Conservation (phyloP, 768 basidiomycete genomes). For the Hebeloma cylindrosporum region DNA sequence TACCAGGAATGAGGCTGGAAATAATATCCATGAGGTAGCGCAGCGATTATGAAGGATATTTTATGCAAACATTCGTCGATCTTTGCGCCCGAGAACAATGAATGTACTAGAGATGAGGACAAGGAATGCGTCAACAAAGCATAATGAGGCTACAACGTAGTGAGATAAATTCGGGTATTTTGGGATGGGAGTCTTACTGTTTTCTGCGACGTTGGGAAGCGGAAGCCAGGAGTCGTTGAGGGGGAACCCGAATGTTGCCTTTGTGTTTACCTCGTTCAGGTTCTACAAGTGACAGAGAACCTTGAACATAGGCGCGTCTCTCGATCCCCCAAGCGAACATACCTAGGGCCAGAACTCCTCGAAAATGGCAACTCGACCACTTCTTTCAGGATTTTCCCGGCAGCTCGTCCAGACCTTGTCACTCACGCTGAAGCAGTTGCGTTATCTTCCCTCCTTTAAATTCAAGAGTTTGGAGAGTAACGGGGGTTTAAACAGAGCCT, state of each 20-base stretch:
- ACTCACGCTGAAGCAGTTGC: slow-evolving; percentile 57
- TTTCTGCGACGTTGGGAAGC: slow-evolving; percentile 9
- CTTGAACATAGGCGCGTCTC: background rate
- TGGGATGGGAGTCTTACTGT: slow-evolving; percentile 2
- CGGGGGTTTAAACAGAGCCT: slow-evolving; percentile 50
- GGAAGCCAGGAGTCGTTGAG: slow-evolving; percentile 39
- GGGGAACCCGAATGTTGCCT: slow-evolving; percentile 63
- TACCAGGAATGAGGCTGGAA: slow-evolving; percentile 55
- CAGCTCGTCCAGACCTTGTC: slow-evolving; percentile 34
- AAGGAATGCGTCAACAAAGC: slow-evolving; percentile 66
- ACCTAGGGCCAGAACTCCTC: slow-evolving; percentile 83
- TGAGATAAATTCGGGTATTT: background rate
- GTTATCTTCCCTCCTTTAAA: slow-evolving; percentile 24
- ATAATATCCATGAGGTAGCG: slow-evolving; percentile 1
- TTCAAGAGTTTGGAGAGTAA: slow-evolving; percentile 29
- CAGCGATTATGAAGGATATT: slow-evolving; percentile 33
- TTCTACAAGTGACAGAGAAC: slow-evolving; percentile 54
- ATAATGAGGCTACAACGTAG: slow-evolving; percentile 33
- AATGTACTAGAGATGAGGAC: slow-evolving; percentile 65
- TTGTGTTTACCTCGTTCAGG: slow-evolving; percentile 89
- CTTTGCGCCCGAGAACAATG: slow-evolving; percentile 76
- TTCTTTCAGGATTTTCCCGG: slow-evolving; percentile 44
- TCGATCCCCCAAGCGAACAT: slow-evolving; percentile 9
- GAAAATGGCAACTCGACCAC: slow-evolving; percentile 67
- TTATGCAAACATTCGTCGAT: slow-evolving; percentile 70